Evolutionary conservation across 2,329 filamentous ascomycete genomes (phyloP).

Genomic region (Colletotrichum sp.): DNA sequence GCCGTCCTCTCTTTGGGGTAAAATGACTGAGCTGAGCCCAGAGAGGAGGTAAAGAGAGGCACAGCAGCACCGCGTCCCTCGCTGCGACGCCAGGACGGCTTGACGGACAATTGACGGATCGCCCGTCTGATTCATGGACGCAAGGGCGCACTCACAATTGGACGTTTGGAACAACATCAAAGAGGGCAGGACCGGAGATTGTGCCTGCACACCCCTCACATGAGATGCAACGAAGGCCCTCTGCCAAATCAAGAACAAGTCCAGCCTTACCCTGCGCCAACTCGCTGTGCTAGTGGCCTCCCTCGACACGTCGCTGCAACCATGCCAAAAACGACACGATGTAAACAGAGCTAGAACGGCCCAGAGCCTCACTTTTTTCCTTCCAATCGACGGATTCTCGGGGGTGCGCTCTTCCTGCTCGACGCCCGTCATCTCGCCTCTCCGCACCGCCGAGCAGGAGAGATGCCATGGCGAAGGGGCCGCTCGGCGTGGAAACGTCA

Average conservation of each 20-base stretch:
- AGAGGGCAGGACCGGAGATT: slow-evolving; percentile 16
- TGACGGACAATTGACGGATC: slow-evolving; percentile 7
- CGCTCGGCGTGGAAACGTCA: slow-evolving; percentile 3
- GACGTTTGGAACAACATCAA: neutral
- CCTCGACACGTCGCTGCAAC: slow-evolving; percentile 4
- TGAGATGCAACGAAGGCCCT: slow-evolving; percentile 1
- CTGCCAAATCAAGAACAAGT: neutral
- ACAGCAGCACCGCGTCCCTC: neutral
- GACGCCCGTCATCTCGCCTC: slow-evolving; percentile 7
- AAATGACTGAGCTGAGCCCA: neutral
- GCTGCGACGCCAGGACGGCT: neutral
- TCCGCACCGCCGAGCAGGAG: neutral
- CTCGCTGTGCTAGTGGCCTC: neutral
- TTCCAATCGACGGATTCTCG: neutral
- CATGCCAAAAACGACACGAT: slow-evolving; percentile 11
- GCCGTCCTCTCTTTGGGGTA: neutral
- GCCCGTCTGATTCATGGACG: slow-evolving; percentile 4
- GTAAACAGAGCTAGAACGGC: slow-evolving; percentile 17
- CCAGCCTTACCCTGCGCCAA: slow-evolving; percentile 15
- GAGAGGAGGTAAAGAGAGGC: neutral
- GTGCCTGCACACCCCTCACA: slow-evolving; percentile 16
- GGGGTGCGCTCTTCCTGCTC: neutral
- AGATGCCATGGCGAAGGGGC: neutral
- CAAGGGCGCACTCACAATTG: slow-evolving; percentile 7
- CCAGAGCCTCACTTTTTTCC: slow-evolving; percentile 9